Evolutionary conservation across 2,329 filamentous ascomycete species (phyloP).

Genomic region (Trichophyton equinum): DNA sequence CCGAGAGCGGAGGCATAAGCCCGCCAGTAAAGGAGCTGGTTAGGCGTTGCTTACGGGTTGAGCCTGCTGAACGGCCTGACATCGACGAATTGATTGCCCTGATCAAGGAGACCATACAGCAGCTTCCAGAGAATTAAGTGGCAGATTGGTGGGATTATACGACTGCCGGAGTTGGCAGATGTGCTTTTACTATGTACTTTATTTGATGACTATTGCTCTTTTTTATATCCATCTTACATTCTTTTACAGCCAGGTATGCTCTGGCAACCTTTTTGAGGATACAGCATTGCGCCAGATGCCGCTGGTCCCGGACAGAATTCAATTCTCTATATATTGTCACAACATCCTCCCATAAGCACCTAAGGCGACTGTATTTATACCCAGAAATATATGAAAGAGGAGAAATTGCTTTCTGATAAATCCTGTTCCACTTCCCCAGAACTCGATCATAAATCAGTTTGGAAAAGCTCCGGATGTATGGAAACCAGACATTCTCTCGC

Average conservation of each 20-base stretch:
- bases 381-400: too few species aligned
- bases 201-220: background rate
- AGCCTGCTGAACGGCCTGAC: conserved; percentile 76
- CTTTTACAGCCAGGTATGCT: background rate
- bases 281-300: too few species aligned
- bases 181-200: background rate
- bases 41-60: conserved; percentile 70
- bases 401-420: too few species aligned
- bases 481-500: background rate
- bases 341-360: too few species aligned
- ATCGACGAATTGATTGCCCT: conserved; percentile 70
- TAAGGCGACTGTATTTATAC: too few species aligned
- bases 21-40: conserved; percentile 80
- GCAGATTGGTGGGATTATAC: background rate
- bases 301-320: too few species aligned
- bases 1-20: conserved; percentile 43
- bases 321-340: too few species aligned
- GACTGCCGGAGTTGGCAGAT: background rate
- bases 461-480: background rate
- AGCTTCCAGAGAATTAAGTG: conserved; percentile 10
- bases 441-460: background rate
- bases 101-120: conserved; percentile 58
- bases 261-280: too few species aligned
- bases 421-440: too few species aligned
- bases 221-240: background rate